Evolutionary conservation across 768 basidiomycete species (phyloP), one percentile per base, ranked within the genome.

Genomic region (Strobilomyces dryophilus): DNA sequence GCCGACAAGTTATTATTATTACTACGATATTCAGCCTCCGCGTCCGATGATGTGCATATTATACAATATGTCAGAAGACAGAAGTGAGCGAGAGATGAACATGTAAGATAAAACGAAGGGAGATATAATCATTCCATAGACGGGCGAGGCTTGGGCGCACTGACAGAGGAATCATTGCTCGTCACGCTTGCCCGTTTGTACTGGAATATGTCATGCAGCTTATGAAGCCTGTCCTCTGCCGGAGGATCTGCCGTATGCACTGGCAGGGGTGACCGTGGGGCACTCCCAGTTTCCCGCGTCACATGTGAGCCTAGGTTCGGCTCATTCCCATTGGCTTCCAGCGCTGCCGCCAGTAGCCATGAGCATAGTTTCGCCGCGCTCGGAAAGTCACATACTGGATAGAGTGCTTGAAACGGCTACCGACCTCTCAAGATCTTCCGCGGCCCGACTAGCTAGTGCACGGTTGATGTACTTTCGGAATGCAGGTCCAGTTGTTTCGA

Each of bases 381-480:
- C 41, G 37, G 46, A 45, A 53, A 27, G 35, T 35, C 27, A 76
- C 87, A 59, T 63, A 93, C 90, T 89, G 5, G 86, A 87, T 39
- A 92, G 66, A 1, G 89, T 90, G 61, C 88, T 82, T n/a, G 87
- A 81, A n/a, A 92, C 89, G 8, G 84, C 89, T 29, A 81, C 84
- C 47, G 83, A 80, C 61, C 89, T 74, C 68, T 92, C 89, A 58
- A 87, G 79, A 61, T 94, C 92, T 62, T 93, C 89, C 10, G 87
- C 85, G n/a, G 89, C 90, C 51, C 92, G 79, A 64, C 83, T 93
- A 0, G 91, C 92, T 21, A 95, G 71, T 2, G 93, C 92, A 42
- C 92, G 82, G 32, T 83, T 88, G 61, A 95, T 91, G 64, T 95
- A 95, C 64, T 93, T 93, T 46, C 90, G 81, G 76, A 95, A 95